Base-by-base conservation (phyloP, 2,329 filamentous ascomycete species). In the Aspergillus terreus region DNA sequence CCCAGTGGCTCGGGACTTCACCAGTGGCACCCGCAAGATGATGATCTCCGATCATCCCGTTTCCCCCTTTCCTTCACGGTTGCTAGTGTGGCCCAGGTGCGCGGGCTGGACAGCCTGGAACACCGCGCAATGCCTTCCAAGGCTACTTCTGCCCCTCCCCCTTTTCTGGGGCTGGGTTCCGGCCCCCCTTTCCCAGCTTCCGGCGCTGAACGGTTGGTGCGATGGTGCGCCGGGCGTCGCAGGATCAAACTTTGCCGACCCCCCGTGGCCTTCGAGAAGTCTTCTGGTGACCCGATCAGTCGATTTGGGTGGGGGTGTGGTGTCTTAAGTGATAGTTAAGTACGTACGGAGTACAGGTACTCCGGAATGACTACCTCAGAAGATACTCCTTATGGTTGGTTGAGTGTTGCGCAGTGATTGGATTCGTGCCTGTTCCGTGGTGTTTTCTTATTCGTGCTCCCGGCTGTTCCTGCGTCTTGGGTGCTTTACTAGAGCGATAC, bases 101-200 rank as follows among this genome's bases (percentile, higher is more conserved):
- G 17, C 15, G 11, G 15, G 19, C 40, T 42, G 4, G 40, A 42
- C 19, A 42, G 15, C 17, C n/a, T 42, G 15, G 15, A 21, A 38
- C 11, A n/a, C 14, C 15, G 14, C 6, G 40, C 42, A 19, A 41
- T 9, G 4, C 27, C 9, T 30, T 30, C 27, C 27, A 23, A 23
- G 23, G 23, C 6, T 23, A 1, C 23, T 9, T 30, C 27, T 11
- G 40, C 49, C 54, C 51, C 49, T 50, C 54, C 52, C 52, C 54
- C 49, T 54, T 57, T 49, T 54, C 42, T 53, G 25, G 25, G 9
- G 21, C 32, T 21, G 12, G 19, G 9, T 12, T 25, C 14, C 56
- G 52, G 54, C 54, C 52, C 54, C 52, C 52, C 48, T 52, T 55
- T 53, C 48, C 52, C 46, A 27, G 6, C 14, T 47, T 48, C 54